Percentiles rank a stretch among this genome's conserved stretches.
phyloP scores from a whole-genome alignment of 345 rosid genomes.

The Mercurialis annua region DNA sequence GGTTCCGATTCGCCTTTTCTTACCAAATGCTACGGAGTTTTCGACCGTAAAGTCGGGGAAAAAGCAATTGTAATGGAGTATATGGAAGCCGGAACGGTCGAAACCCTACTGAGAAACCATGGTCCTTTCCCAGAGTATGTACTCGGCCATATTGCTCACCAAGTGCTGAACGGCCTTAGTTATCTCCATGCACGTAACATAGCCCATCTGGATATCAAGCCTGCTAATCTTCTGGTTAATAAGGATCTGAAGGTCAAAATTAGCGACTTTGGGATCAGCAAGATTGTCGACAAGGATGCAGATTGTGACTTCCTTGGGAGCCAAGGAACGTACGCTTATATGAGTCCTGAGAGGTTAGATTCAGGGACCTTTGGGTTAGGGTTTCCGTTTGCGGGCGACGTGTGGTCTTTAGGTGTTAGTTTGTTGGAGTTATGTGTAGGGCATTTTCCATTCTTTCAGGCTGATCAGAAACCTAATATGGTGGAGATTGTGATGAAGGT shows the following conservation, averaged over 20 bases:
- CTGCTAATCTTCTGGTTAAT: constrained; percentile 18
- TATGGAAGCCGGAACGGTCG: constrained; percentile 21
- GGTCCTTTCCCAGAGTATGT: constrained; percentile 15
- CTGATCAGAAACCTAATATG: constrained; percentile 19
- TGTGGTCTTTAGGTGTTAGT: constrained; percentile 24
- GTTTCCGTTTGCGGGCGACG: constrained; percentile 9
- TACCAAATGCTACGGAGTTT: constrained; percentile 2
- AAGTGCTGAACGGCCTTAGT: constrained; percentile 12
- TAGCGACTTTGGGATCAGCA: constrained; percentile 22
- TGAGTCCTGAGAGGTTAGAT: constrained; percentile 27
- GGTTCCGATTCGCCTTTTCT: not conserved
- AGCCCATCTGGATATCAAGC: constrained; percentile 20
- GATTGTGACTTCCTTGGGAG: not conserved
- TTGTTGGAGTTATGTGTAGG: constrained; percentile 27
- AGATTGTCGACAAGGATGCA: not conserved
- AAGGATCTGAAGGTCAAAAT: constrained; percentile 14
- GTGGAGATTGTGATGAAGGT: constrained; percentile 9
- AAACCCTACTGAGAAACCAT: not conserved
- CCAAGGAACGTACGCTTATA: constrained; percentile 5
- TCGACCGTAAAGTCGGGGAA: constrained; percentile 1
- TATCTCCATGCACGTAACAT: constrained; percentile 16
- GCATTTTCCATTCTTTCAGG: constrained; percentile 19
- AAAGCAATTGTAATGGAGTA: constrained; percentile 19
- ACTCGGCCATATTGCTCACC: constrained; percentile 5
- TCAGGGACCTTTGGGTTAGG: not conserved